Conservation (phyloP, 2,329 filamentous ascomycete species). For the Botrytis byssoidea region DNA sequence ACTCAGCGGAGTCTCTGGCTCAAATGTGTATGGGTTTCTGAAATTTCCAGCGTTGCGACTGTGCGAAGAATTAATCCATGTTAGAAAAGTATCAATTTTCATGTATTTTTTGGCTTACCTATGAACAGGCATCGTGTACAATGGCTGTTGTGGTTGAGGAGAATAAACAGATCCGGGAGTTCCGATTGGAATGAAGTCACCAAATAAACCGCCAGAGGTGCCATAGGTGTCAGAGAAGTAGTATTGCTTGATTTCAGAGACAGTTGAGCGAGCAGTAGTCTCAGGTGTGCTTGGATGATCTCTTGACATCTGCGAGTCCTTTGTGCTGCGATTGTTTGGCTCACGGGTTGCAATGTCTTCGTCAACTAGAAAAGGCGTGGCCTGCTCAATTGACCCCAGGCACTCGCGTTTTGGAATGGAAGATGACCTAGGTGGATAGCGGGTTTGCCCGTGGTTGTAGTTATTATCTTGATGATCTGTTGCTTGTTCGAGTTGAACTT, state of each 20-base stretch:
- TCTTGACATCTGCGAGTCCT: background rate
- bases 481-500: conserved; percentile 20
- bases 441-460: conserved; percentile 11
- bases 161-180: conserved; percentile 15
- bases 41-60: conserved; percentile 10
- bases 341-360: background rate
- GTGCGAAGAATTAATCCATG: conserved; percentile 3
- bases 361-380: background rate
- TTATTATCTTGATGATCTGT: conserved; percentile 18
- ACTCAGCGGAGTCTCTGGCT: conserved; percentile 31
- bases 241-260: conserved; percentile 14
- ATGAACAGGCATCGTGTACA: background rate
- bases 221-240: conserved; percentile 10
- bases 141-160: background rate
- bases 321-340: conserved; percentile 4
- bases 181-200: conserved; percentile 19
- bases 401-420: conserved; percentile 9
- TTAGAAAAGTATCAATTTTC: background rate
- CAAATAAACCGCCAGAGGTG: conserved; percentile 1
- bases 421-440: conserved; percentile 15
- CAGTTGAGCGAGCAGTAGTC: conserved; percentile 5
- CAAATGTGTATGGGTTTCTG: conserved; percentile 31
- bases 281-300: background rate
- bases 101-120: background rate
- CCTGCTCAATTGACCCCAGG: background rate